These are phyloP conservation scores for Xerocomus nothofagi DNA, from an alignment of 1,284 basidiomycete species.

Conservation along the genomic window DNA sequence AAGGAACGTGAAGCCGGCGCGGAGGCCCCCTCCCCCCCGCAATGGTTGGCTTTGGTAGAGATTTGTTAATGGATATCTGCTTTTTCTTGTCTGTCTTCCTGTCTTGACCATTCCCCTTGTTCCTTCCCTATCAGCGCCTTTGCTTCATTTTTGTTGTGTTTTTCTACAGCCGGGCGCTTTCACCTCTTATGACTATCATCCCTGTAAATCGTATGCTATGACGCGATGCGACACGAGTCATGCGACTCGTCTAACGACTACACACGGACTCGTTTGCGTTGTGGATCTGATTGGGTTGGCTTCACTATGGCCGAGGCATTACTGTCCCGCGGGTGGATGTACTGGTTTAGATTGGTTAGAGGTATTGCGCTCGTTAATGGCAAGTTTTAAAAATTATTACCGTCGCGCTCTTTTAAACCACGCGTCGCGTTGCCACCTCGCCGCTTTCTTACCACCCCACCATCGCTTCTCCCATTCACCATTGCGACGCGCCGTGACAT, in stretches of 20 bases:
- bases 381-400: no score
- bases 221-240: constrained; percentile 31
- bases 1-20: constrained; percentile 33
- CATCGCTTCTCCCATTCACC: not conserved
- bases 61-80: constrained; percentile 18
- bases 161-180: constrained; percentile 5
- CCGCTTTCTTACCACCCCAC: constrained; percentile 1
- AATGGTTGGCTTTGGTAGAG: constrained; percentile 35
- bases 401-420: not conserved
- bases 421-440: constrained; percentile 8
- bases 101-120: constrained; percentile 10
- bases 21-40: constrained; percentile 30
- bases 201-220: constrained; percentile 24
- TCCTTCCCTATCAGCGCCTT: constrained; percentile 9
- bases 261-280: constrained; percentile 16
- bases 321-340: constrained; percentile 9
- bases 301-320: not conserved
- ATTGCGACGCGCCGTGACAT: not conserved
- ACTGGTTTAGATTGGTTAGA: not conserved
- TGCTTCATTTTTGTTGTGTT: constrained; percentile 22
- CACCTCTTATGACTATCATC: constrained; percentile 5
- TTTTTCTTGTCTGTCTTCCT: constrained; percentile 7
- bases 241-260: constrained; percentile 26
- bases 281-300: constrained; percentile 12
- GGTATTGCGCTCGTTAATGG: not conserved